Conservation (phyloP, 495 filamentous ascomycete genomes). For the Pyrenula massariospora region DNA sequence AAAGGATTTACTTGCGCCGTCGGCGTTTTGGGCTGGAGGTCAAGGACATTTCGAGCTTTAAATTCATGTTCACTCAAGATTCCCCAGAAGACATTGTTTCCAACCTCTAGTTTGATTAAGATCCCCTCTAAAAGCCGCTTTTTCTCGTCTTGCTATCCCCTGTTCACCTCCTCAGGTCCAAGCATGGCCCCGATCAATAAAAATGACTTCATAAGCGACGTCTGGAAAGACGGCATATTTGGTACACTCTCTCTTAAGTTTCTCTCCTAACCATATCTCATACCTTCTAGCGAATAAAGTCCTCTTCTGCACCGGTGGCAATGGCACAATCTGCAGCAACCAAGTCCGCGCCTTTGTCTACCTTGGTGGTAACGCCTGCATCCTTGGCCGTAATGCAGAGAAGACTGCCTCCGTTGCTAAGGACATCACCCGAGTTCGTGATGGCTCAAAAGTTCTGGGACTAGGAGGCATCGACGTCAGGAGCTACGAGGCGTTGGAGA, state of each 20-base stretch:
- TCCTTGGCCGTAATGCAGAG: conserved; percentile 80
- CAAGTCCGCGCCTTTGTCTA: conserved; percentile 86
- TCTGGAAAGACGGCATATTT: conserved; percentile 81
- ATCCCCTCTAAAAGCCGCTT: too few relatives aligned
- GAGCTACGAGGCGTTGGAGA: conserved; percentile 51
- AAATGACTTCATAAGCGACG: conserved; percentile 63
- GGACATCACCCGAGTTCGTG: conserved; percentile 67
- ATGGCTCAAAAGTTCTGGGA: conserved; percentile 72
- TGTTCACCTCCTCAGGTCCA: not conserved
- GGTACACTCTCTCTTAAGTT: conserved; percentile 30
- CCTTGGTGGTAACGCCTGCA: conserved; percentile 86
- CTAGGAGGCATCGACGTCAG: conserved; percentile 80
- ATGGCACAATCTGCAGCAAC: conserved; percentile 84
- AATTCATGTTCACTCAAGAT: too few relatives aligned
- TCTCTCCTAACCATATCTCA: not conserved
- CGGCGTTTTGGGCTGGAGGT: too few relatives aligned
- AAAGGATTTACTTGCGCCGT: not conserved
- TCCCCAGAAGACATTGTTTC: too few relatives aligned
- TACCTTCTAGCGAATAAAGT: conserved; percentile 61
- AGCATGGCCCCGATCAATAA: conserved; percentile 42
- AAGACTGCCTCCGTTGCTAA: conserved; percentile 73
- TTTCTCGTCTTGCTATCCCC: too few relatives aligned
- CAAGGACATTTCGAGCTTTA: too few relatives aligned
- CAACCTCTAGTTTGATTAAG: too few relatives aligned
- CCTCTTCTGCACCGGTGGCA: conserved; percentile 90